Percentiles rank a stretch among this genome's conserved stretches.
Conservation (phyloP, 1,284 basidiomycete genomes). For the Malassezia obtusa region DNA sequence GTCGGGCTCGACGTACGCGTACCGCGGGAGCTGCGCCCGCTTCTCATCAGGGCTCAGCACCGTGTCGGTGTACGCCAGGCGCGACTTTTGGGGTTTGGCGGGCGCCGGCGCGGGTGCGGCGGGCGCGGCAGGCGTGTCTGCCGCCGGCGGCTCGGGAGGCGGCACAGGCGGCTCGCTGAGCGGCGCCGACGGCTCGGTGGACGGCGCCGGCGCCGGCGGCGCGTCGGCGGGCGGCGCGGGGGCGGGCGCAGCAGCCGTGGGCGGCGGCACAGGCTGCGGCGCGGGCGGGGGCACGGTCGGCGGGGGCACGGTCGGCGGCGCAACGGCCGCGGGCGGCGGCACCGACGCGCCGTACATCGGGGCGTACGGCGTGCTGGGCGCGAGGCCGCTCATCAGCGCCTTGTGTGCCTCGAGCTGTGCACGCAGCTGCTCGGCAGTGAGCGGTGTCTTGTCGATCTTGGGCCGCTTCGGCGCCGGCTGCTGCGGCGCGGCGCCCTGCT, state of each 20-base stretch:
- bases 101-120: neutral
- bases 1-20: neutral
- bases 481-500: conserved; percentile 5
- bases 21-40: conserved; percentile 16
- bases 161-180: no score
- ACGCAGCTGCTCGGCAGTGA: conserved; percentile 63
- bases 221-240: conserved; percentile 28
- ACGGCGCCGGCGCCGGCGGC: conserved; percentile 14
- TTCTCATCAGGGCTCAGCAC: conserved; percentile 25
- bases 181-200: neutral
- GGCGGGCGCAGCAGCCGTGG: conserved; percentile 25
- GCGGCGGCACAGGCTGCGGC: neutral
- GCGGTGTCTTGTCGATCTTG: conserved; percentile 68
- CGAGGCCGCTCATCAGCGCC: conserved; percentile 70
- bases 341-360: no score
- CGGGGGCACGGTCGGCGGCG: conserved; percentile 24
- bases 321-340: conserved; percentile 27
- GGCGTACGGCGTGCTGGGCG: conserved; percentile 49
- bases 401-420: conserved; percentile 81
- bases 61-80: conserved; percentile 24
- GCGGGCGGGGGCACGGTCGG: conserved; percentile 22
- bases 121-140: neutral
- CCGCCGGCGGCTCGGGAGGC: neutral
- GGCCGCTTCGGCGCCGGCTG: conserved; percentile 63
- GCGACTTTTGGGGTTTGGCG: conserved; percentile 13